phyloP scores from a whole-genome alignment of 2,329 filamentous ascomycete genomes.

The Ramularia endophylla region DNA sequence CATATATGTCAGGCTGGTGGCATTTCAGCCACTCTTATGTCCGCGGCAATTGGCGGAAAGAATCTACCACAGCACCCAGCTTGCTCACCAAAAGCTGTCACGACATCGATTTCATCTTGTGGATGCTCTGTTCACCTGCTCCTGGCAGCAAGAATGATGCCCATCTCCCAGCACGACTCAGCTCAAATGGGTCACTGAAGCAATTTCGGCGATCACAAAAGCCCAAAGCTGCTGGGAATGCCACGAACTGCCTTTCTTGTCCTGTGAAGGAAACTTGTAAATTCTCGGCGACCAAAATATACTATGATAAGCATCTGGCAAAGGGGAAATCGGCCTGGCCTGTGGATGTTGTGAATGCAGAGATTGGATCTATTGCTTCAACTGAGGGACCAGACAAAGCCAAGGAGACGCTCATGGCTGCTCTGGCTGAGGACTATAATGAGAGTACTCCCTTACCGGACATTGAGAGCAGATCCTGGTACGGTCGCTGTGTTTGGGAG shows the following conservation, averaged over 20 bases:
- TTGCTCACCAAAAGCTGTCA: constrained; percentile 94
- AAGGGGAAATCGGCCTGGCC: constrained; percentile 72
- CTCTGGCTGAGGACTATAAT: constrained; percentile 51
- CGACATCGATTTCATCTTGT: constrained; percentile 87
- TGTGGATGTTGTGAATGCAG: constrained; percentile 79
- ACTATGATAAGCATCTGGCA: constrained; percentile 62
- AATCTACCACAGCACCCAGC: constrained; percentile 68
- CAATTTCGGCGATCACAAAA: constrained; percentile 74
- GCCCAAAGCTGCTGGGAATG: constrained; percentile 63
- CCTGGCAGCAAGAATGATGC: constrained; percentile 25
- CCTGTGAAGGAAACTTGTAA: constrained; percentile 68
- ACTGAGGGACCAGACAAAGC: constrained; percentile 45
- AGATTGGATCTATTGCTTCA: constrained; percentile 71
- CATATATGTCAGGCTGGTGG: constrained; percentile 60
- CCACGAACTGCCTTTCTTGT: constrained; percentile 85
- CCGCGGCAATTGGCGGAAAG: constrained; percentile 86
- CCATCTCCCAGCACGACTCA: constrained; percentile 69
- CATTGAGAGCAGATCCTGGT: constrained; percentile 59
- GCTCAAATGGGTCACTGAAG: constrained; percentile 69
- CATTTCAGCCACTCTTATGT: constrained; percentile 91
- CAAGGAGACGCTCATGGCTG: constrained; percentile 43
- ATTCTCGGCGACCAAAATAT: constrained; percentile 81
- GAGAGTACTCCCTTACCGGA: constrained; percentile 43
- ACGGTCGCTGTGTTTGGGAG: constrained; percentile 93
- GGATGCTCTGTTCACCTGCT: constrained; percentile 75